Percentiles rank a stretch among this genome's conserved stretches.
phyloP scores from a whole-genome alignment of 495 filamentous ascomycete genomes.

The Staphylotrichum tortipilum region DNA sequence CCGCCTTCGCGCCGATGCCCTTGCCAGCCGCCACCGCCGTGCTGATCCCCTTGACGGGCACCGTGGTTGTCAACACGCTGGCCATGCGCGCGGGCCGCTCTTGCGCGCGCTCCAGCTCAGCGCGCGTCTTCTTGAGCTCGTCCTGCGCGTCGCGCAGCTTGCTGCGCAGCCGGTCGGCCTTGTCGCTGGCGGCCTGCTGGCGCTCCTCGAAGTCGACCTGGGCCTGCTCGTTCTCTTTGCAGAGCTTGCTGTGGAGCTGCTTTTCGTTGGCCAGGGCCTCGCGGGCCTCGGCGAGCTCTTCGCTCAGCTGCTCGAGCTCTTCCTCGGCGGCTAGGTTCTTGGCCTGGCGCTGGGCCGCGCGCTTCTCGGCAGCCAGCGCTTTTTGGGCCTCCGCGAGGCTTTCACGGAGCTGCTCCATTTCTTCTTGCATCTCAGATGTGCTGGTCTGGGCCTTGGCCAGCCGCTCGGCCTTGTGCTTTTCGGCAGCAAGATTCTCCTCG shows the following conservation, averaged over 20 bases:
- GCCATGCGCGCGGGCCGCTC: slow-evolving; percentile 15
- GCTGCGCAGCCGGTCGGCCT: slow-evolving; percentile 55
- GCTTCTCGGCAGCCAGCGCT: slow-evolving; percentile 34
- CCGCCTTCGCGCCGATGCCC: slow-evolving; percentile 29
- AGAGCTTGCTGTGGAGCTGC: slow-evolving; percentile 32
- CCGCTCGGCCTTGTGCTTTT: slow-evolving; percentile 29
- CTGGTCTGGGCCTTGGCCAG: slow-evolving; percentile 21
- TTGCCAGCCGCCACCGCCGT: too few relatives aligned
- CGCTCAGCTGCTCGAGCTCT: slow-evolving; percentile 31
- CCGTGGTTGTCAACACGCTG: slow-evolving; percentile 17
- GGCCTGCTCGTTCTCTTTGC: slow-evolving; percentile 29
- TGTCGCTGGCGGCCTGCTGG: slow-evolving; percentile 53
- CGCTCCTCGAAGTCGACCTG: slow-evolving; percentile 45
- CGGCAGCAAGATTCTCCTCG: slow-evolving; percentile 24
- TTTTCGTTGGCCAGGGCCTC: slow-evolving; percentile 34
- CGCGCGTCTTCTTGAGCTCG: slow-evolving; percentile 53
- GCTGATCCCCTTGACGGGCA: slow-evolving; percentile 29
- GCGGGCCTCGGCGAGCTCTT: slow-evolving; percentile 27
- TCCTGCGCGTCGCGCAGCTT: slow-evolving; percentile 61
- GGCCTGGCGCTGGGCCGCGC: slow-evolving; percentile 45
- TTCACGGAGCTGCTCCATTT: slow-evolving; percentile 30
- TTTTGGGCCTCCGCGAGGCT: slow-evolving; percentile 47
- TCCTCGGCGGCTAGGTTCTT: slow-evolving; percentile 24
- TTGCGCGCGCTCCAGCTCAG: slow-evolving; percentile 34
- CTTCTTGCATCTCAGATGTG: slow-evolving; percentile 27